Evolutionary conservation across 371 early-diverging fungal genomes (phyloP).

Genomic region (Circinella umbellata): DNA sequence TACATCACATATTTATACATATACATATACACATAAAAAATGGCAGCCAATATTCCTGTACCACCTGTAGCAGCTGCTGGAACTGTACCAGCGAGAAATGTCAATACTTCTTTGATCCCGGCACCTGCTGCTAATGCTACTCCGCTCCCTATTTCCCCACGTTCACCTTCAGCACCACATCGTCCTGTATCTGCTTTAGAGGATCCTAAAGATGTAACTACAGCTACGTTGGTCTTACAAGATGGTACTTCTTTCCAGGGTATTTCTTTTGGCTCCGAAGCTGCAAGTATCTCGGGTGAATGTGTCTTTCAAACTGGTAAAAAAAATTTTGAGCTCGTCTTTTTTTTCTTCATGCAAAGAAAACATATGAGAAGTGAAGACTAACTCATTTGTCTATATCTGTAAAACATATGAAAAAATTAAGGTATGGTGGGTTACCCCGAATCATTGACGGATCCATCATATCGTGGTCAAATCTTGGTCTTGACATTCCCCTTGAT

Average conservation of each 20-base stretch:
- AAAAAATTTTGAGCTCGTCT: constrained; percentile 10
- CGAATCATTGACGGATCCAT: constrained; percentile 96
- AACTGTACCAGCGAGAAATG: constrained; percentile 32
- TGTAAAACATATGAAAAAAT: not conserved
- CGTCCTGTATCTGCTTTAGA: constrained; percentile 63
- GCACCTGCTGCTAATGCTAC: constrained; percentile 57
- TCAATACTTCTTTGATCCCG: constrained; percentile 34
- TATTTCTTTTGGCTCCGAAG: constrained; percentile 93
- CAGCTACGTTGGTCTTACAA: constrained; percentile 76
- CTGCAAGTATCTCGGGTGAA: constrained; percentile 89
- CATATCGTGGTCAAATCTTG: constrained; percentile 94
- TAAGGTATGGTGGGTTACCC: constrained; percentile 74
- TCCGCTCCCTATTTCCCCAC: constrained; percentile 25
- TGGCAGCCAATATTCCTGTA: constrained; percentile 47
- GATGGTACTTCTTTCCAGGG: constrained; percentile 91
- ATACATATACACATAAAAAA: constrained; percentile 5
- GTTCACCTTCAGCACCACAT: constrained; percentile 48
- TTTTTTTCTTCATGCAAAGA: not conserved
- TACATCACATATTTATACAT: not conserved
- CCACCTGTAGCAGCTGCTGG: constrained; percentile 47
- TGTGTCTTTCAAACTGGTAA: constrained; percentile 97
- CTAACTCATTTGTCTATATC: not conserved
- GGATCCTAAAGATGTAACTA: constrained; percentile 52
- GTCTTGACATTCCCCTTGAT: constrained; percentile 90
- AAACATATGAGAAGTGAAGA: constrained; percentile 1